Base-by-base conservation (phyloP, 192 early-diverging fungal species). In the Coemansia sp. region DNA sequence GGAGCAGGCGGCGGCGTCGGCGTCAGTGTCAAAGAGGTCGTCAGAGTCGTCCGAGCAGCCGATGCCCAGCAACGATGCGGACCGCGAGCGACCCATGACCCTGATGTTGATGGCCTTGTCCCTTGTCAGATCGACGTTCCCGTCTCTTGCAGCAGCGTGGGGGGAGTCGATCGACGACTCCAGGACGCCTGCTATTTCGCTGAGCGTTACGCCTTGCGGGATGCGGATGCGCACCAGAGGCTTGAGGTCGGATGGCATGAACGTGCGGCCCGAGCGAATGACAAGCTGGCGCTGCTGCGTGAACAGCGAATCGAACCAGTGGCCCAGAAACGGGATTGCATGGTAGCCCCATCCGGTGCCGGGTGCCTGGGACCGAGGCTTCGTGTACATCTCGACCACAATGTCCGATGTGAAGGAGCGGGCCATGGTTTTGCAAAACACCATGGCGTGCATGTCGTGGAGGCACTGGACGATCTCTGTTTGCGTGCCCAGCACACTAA, bases 101-200 rank as follows among this genome's bases (percentile, higher is more conserved):
- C 61, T 59, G 13, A 80, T 74, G 48, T 80, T 80, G 12, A 75
- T 40, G 10, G 53, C 69, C 66, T 80, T 80, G 52, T 80, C 66
- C 15, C 77, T 60, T 0, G 77, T 71, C 21, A 80, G 52, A 52
- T 80, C 69, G 8, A 61, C 21, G 20, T 53, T 9, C 12, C 61
- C 57, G 6, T 23, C 45, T 12, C 35, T 13, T 2, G 39, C 31
- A 13, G 7, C 21, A 3, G 57, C 25, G 13, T 58, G 49, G 7
- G 49, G 49, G 2, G 49, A 28, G 8, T 20, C 21, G 5, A 29
- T 29, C 4, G 49, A 6, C 6, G 49, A 25, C 42, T 67, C 68
- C 26, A 80, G 46, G 18, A 80, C 33, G 16, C 9, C 43, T 4
- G 77, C 77, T 10, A 80, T 58, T 45, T 80, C 77, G 39, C 66